Percentiles rank a stretch among this genome's conserved stretches.
These are phyloP conservation scores for Sarcomyxa edulis DNA, from an alignment of 768 basidiomycete species.

Conservation along the genomic window DNA sequence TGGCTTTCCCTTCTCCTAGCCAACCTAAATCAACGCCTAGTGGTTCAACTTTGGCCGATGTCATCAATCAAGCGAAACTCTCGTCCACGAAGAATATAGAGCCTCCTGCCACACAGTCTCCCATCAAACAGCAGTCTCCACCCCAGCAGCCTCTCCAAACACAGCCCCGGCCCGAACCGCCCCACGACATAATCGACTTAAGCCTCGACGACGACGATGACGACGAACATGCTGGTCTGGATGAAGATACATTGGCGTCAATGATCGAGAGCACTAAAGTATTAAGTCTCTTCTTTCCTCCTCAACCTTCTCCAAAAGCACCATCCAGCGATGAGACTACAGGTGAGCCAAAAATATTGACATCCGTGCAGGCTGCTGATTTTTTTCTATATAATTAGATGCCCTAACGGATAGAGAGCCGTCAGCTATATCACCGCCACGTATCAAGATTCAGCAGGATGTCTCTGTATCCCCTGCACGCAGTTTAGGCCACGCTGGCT, in stretches of 20 bases:
- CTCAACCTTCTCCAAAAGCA: background rate
- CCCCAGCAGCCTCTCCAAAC: too few species aligned
- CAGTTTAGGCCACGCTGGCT: too few species aligned
- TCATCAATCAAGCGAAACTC: constrained; percentile 3
- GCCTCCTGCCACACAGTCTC: background rate
- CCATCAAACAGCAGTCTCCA: background rate
- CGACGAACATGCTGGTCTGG: background rate
- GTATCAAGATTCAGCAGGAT: too few species aligned
- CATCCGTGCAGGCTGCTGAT: background rate
- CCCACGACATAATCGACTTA: background rate
- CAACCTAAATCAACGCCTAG: background rate
- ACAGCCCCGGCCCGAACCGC: too few species aligned
- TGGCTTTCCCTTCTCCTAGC: background rate
- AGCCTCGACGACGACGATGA: background rate
- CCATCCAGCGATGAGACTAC: background rate
- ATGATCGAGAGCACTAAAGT: background rate
- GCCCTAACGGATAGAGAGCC: too few species aligned
- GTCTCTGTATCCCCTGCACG: too few species aligned
- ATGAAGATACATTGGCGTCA: background rate
- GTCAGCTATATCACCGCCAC: too few species aligned
- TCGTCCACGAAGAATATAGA: constrained; percentile 1
- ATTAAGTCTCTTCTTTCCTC: background rate
- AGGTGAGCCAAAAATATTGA: background rate
- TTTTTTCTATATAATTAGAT: too few species aligned
- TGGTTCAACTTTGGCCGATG: constrained; percentile 1